A percentile compares a stretch with the other conserved stretches of the same genome.
Conservation (phyloP, 805 yeast species). For the Lipomyces starkeyi region DNA sequence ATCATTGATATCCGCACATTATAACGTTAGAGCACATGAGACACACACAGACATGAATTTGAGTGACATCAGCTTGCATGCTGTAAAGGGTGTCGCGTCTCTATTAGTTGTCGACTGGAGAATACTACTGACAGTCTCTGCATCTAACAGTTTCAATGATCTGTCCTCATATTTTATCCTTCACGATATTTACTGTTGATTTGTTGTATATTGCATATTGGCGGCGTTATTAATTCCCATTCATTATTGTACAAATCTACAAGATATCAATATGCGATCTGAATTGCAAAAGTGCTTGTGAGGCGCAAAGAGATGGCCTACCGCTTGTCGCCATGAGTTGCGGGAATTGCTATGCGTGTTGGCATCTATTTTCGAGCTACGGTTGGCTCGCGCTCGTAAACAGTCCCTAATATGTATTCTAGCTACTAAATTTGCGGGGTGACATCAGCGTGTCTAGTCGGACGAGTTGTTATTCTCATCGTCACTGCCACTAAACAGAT, state of each 20-base stretch:
- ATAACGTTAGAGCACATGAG: not conserved
- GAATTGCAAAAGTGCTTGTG: not conserved
- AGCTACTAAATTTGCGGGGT: not conserved
- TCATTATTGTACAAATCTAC: not conserved
- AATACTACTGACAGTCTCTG: not conserved
- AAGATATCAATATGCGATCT: not conserved
- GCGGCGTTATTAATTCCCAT: not conserved
- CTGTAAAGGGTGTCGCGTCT: not conserved
- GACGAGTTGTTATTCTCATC: not conserved
- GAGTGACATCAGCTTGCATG: not conserved
- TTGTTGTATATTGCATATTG: not conserved
- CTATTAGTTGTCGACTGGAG: conserved; percentile 7
- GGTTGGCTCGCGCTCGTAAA: too few species aligned
- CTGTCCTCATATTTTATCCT: not conserved
- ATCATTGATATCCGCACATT: not conserved
- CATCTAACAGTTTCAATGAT: not conserved
- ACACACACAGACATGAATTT: not conserved
- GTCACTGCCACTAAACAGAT: not conserved
- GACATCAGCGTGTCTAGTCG: not conserved
- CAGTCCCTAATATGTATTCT: too few species aligned
- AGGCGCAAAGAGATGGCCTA: not conserved
- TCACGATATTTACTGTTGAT: conserved; percentile 7
- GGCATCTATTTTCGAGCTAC: too few species aligned
- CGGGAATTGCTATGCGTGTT: not conserved
- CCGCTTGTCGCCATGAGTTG: not conserved